phyloP scores from a whole-genome alignment of 176 grass and related monocot genomes.

The Hyparrhenia diplandra region DNA sequence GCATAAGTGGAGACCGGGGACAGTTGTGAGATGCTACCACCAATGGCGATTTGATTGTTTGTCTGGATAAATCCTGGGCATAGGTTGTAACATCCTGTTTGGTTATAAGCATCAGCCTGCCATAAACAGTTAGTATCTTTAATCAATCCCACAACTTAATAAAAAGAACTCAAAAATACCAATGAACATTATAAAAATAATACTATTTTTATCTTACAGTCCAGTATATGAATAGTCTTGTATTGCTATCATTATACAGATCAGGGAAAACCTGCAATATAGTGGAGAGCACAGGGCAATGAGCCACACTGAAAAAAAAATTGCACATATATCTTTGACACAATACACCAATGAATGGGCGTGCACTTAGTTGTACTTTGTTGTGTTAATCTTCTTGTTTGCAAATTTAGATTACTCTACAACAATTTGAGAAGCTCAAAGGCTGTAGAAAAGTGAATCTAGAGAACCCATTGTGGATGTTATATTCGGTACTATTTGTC shows the following conservation, averaged over 20 bases:
- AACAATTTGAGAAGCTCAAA: too few species aligned
- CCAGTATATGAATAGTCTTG: conserved; percentile 78
- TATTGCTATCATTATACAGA: conserved; percentile 60
- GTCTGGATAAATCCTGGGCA: conserved; percentile 76
- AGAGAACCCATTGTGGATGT: too few species aligned
- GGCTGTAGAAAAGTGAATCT: too few species aligned
- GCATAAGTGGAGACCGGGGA: conserved; percentile 46
- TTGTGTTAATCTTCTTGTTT: too few species aligned
- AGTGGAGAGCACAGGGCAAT: neutral
- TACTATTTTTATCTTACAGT: conserved; percentile 52
- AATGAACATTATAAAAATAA: neutral
- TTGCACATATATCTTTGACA: neutral
- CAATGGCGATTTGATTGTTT: conserved; percentile 52
- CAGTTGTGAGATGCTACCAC: conserved; percentile 20
- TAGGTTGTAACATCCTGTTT: conserved; percentile 75
- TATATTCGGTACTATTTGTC: too few species aligned
- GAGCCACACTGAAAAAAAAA: conserved; percentile 2
- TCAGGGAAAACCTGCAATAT: conserved; percentile 65
- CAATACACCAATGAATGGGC: too few species aligned
- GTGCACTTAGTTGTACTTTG: too few species aligned
- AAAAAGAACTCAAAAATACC: neutral
- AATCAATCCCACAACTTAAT: neutral
- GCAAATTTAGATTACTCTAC: too few species aligned
- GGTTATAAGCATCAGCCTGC: conserved; percentile 55
- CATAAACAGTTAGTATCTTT: conserved; percentile 3